phyloP scores from a whole-genome alignment of 305 asterid genomes.

The Fraxinus greggii region DNA sequence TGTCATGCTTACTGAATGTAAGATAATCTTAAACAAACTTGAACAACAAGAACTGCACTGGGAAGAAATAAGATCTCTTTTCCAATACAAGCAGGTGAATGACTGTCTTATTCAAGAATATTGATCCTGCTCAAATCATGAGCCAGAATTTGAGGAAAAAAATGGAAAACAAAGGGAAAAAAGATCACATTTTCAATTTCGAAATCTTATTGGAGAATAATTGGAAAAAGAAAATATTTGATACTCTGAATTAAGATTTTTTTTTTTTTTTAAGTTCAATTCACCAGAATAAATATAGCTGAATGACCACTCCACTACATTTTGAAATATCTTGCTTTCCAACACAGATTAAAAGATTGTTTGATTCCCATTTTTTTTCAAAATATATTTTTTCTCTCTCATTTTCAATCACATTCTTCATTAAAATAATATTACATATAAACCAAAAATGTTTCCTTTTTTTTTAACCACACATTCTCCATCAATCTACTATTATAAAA shows the following conservation, averaged over 20 bases:
- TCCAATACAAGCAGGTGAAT: neutral
- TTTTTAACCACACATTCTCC: neutral
- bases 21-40: neutral
- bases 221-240: neutral
- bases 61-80: neutral
- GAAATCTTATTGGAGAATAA: neutral
- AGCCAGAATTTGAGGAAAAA: neutral
- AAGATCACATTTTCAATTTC: neutral
- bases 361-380: neutral
- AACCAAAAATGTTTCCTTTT: neutral
- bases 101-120: neutral
- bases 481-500: neutral
- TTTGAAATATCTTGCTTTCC: neutral
- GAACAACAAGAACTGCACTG: constrained; percentile 2
- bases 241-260: neutral
- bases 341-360: neutral
- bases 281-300: neutral
- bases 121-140: neutral
- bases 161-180: neutral
- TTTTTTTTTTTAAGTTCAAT: neutral
- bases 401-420: neutral
- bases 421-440: no score
- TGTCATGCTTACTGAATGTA: neutral
- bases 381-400: neutral
- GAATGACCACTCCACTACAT: neutral